A percentile compares a stretch with the other conserved stretches of the same genome.
phyloP scores from a whole-genome alignment of 257 asterid genomes.

The Salvia miltiorrhiza region DNA sequence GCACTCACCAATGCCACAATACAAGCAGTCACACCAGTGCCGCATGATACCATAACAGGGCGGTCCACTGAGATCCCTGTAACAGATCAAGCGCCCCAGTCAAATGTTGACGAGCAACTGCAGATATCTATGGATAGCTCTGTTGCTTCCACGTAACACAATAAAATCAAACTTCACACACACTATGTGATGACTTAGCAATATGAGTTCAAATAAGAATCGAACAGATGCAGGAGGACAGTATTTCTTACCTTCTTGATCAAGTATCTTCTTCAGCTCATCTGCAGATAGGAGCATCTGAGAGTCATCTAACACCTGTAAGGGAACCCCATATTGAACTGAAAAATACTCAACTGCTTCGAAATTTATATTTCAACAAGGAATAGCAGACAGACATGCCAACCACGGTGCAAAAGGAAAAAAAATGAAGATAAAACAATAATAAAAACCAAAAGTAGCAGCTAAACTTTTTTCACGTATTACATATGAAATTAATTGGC shows the following conservation, averaged over 20 bases:
- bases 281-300: constrained; percentile 76
- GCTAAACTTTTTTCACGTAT: too few relatives aligned
- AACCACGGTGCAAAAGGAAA: too few relatives aligned
- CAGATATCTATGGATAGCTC: background rate
- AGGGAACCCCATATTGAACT: background rate
- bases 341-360: background rate
- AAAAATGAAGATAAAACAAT: too few relatives aligned
- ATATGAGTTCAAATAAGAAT: background rate
- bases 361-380: background rate
- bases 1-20: constrained; percentile 72
- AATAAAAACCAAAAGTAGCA: too few relatives aligned
- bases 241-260: constrained; percentile 63
- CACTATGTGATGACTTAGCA: background rate
- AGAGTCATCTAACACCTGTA: constrained; percentile 81
- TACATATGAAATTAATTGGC: background rate
- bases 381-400: too few relatives aligned
- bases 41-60: constrained; percentile 78
- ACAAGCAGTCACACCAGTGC: constrained; percentile 98
- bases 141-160: background rate
- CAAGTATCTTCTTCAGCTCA: constrained; percentile 75
- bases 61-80: constrained; percentile 74
- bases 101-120: background rate
- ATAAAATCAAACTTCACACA: background rate
- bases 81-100: constrained; percentile 4
- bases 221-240: background rate